A percentile compares a stretch with the other conserved stretches of the same genome.
These are phyloP conservation scores for Durusdinium trenchii DNA, from an alignment of 73 alveolate genomes.

Conservation along the genomic window DNA sequence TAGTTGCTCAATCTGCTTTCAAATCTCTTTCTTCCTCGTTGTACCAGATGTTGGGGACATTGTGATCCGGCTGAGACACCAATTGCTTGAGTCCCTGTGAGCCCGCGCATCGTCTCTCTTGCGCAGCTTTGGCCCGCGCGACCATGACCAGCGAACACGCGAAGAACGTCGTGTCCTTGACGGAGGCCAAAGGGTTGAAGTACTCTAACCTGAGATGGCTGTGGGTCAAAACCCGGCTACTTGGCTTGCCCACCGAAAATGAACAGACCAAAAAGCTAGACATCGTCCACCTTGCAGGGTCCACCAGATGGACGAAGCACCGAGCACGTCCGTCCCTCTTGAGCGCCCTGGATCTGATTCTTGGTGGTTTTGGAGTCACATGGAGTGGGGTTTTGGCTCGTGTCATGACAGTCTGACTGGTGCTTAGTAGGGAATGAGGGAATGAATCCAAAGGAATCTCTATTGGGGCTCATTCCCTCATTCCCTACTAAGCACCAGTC, in stretches of 20 bases:
- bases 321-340: not conserved
- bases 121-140: not conserved
- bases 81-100: too few species aligned
- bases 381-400: not conserved
- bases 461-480: too few species aligned
- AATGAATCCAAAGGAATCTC: too few species aligned
- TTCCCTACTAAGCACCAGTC: too few species aligned
- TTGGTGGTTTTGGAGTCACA: not conserved
- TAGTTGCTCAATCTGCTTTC: too few species aligned
- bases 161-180: constrained; percentile 25
- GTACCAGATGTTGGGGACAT: too few species aligned
- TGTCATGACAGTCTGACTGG: too few species aligned
- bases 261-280: not conserved
- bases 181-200: constrained; percentile 87
- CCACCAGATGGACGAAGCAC: not conserved
- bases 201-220: constrained; percentile 46
- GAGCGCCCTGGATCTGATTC: not conserved
- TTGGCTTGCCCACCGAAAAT: not conserved
- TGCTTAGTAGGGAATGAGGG: too few species aligned
- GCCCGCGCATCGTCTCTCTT: too few species aligned
- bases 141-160: not conserved
- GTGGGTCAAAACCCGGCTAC: not conserved
- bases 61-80: too few species aligned
- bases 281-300: not conserved
- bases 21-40: too few species aligned